Evolutionary conservation across 441 rosid genomes (phyloP), one percentile per base, ranked within the genome.

Genomic region (Bocquillonia castaneifolia): DNA sequence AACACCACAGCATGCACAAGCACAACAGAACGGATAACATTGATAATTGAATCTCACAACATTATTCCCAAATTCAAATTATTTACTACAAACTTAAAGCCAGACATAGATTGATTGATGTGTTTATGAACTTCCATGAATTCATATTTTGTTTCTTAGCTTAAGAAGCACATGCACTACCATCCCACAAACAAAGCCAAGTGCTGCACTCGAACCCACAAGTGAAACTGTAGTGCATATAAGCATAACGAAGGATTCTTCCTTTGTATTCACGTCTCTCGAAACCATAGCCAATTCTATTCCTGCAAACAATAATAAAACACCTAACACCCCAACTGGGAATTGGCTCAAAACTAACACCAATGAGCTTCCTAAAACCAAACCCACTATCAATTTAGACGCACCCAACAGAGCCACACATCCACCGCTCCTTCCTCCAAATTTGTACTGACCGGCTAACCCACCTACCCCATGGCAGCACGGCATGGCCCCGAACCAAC

Each of bases 401-500:
- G 74, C 59, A 5, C 96, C 98, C 3, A 92, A 72, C 12, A 88
- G 42, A 2, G 82, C 93, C 44, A 90, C 95, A 9, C 89, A 88
- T 28, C 85, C 90, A 1, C 98, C 92, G 22, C 86, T 88, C 75
- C 98, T 81, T 9, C 93, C 93, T 17, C 98, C 96, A 60, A 90
- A 92, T 81, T 86, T 92, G 76, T 90, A 92, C 79, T 92, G 92
- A 66, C 96, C 98, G 0, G 98, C 98, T 45, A 92, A 72, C 34
- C 96, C 88, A 0, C 95, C 95, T 0, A 95, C 95, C 0, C 96
- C 84, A 50, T 88, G 98, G 79, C 98, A 92, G 60, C 86, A 84
- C 1, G 96, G 98, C 93, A 90, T 86, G 47, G 88, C 95, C 2
- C 96, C 88, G 54, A 92, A 88, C 96, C 98, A 92, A 45, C 96